These are phyloP conservation scores for Kodamaea alishanica DNA, from an alignment of 1,139 yeast species.

Conservation along the genomic window DNA sequence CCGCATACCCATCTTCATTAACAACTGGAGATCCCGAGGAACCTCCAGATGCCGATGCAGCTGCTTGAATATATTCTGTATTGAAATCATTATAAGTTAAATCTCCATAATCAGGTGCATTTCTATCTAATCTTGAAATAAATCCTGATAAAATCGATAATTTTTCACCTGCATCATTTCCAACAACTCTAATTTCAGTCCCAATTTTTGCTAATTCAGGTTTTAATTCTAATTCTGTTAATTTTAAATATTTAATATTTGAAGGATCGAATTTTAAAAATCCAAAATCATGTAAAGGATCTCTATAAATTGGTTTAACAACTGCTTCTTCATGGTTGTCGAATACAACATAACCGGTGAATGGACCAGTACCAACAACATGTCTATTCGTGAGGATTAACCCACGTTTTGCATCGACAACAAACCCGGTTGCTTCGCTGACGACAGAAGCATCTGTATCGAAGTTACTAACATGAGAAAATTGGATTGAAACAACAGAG, in stretches of 20 bases:
- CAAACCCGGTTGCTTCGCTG: slow-evolving; percentile 92
- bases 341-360: slow-evolving; percentile 84
- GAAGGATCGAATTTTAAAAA: slow-evolving; percentile 72
- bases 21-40: slow-evolving; percentile 96
- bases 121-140: slow-evolving; percentile 85
- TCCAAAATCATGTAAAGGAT: slow-evolving; percentile 85
- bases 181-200: slow-evolving; percentile 88
- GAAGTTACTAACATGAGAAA: slow-evolving; percentile 79
- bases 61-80: slow-evolving; percentile 94
- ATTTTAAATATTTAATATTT: slow-evolving; percentile 67
- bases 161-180: slow-evolving; percentile 96
- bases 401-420: slow-evolving; percentile 81
- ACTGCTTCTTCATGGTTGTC: slow-evolving; percentile 94
- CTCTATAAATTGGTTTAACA: slow-evolving; percentile 78
- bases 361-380: slow-evolving; percentile 94
- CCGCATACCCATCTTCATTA: slow-evolving; percentile 78
- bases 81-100: slow-evolving; percentile 91
- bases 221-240: slow-evolving; percentile 60
- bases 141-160: slow-evolving; percentile 85
- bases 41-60: slow-evolving; percentile 94
- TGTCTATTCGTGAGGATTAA: slow-evolving; percentile 88
- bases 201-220: slow-evolving; percentile 89
- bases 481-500: slow-evolving; percentile 86
- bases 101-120: slow-evolving; percentile 91
- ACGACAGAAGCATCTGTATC: slow-evolving; percentile 82